A percentile compares a stretch with the other conserved stretches of the same genome.
These are phyloP conservation scores for Truncatella angustata DNA, from an alignment of 2,329 filamentous ascomycete species.

Conservation along the genomic window DNA sequence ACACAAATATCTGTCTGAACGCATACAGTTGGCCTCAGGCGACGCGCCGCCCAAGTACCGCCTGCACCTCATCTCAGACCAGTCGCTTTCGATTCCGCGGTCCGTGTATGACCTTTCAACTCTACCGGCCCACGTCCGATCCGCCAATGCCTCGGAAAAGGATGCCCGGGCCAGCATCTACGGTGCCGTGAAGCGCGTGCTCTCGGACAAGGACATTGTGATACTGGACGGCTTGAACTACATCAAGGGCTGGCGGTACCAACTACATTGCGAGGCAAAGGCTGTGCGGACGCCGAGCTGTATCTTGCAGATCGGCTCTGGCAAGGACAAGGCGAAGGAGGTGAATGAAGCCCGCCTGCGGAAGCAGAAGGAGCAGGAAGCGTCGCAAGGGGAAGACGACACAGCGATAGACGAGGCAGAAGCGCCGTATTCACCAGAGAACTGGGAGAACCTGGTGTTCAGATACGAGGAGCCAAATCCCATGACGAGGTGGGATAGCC, in stretches of 20 bases:
- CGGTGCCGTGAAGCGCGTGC: constrained; percentile 73
- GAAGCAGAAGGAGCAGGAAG: constrained; percentile 40
- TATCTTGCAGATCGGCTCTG: constrained; percentile 65
- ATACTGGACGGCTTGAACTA: constrained; percentile 81
- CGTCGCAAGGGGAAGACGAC: constrained; percentile 14
- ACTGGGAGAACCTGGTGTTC: constrained; percentile 79
- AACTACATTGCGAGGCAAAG: constrained; percentile 82
- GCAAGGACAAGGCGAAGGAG: constrained; percentile 46
- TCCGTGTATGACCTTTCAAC: constrained; percentile 67
- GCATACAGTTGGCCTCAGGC: constrained; percentile 41
- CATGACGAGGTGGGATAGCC: constrained; percentile 82
- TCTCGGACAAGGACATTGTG: constrained; percentile 72
- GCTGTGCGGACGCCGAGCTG: constrained; percentile 73
- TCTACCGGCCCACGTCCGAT: constrained; percentile 59
- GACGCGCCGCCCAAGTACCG: constrained; percentile 48
- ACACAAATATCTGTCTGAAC: constrained; percentile 59
- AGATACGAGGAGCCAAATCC: constrained; percentile 84
- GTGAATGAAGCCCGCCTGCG: constrained; percentile 61
- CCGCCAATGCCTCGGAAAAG: constrained; percentile 75
- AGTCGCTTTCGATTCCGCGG: constrained; percentile 66
- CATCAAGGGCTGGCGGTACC: constrained; percentile 87
- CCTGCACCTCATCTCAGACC: constrained; percentile 73
- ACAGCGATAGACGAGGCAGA: constrained; percentile 32
- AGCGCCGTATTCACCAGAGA: constrained; percentile 51
- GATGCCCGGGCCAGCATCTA: constrained; percentile 75